phyloP scores from a whole-genome alignment of 805 yeast species.

The Teunomyces aglyptinius region DNA sequence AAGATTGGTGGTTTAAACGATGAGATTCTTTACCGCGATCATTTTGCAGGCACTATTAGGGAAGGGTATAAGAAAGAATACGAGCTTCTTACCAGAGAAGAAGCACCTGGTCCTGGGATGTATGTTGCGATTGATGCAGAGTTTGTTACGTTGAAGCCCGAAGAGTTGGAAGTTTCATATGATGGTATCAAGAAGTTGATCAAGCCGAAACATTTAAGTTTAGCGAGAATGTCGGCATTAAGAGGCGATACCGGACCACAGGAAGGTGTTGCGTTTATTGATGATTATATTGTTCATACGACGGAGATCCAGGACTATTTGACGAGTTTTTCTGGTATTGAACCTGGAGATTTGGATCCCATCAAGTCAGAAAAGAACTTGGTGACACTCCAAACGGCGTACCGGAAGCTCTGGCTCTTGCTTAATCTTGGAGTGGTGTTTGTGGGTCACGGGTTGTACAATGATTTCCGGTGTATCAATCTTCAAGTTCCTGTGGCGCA shows the following conservation, averaged over 20 bases:
- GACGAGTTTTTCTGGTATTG: slow-evolving; percentile 92
- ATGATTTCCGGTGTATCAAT: slow-evolving; percentile 92
- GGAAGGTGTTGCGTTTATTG: slow-evolving; percentile 80
- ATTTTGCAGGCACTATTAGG: slow-evolving; percentile 66
- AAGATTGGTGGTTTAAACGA: slow-evolving; percentile 45
- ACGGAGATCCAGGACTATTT: slow-evolving; percentile 77
- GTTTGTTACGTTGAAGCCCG: slow-evolving; percentile 80
- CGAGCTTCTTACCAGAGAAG: slow-evolving; percentile 60
- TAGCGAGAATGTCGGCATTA: slow-evolving; percentile 87
- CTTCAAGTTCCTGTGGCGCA: slow-evolving; percentile 82
- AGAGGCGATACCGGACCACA: slow-evolving; percentile 65
- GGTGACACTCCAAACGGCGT: slow-evolving; percentile 79
- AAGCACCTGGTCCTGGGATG: slow-evolving; percentile 73
- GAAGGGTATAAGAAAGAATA: slow-evolving; percentile 61
- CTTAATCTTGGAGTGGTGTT: slow-evolving; percentile 86
- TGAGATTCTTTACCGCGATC: slow-evolving; percentile 68
- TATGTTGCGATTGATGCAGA: slow-evolving; percentile 95
- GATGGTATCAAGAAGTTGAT: slow-evolving; percentile 69
- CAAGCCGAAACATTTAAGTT: slow-evolving; percentile 69
- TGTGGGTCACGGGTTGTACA: slow-evolving; percentile 90
- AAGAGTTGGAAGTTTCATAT: slow-evolving; percentile 71
- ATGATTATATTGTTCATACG: slow-evolving; percentile 81
- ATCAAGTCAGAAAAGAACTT: slow-evolving; percentile 59
- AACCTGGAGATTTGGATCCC: slow-evolving; percentile 85
- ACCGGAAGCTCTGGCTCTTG: slow-evolving; percentile 85